phyloP scores from a whole-genome alignment of 1,284 basidiomycete species.

The Ustanciosporium gigantosporum region DNA sequence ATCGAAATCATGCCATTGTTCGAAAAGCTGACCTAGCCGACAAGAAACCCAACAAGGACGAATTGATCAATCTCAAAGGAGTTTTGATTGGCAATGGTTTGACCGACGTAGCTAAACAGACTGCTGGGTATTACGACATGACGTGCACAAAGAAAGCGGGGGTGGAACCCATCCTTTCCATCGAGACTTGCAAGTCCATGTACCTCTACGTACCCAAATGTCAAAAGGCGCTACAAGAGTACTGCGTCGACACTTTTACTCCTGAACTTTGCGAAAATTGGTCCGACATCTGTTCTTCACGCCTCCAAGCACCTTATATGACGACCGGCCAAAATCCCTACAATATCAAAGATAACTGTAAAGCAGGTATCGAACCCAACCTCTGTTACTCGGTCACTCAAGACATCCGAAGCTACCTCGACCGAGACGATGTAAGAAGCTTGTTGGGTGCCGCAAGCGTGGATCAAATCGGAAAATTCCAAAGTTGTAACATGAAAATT shows the following conservation, averaged over 20 bases:
- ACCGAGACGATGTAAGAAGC: slow-evolving; percentile 46
- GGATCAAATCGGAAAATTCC: slow-evolving; percentile 44
- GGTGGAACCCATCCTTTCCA: slow-evolving; percentile 32
- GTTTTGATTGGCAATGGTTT: slow-evolving; percentile 75
- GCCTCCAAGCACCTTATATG: slow-evolving; percentile 35
- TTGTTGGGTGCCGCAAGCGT: slow-evolving; percentile 42
- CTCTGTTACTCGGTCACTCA: slow-evolving; percentile 47
- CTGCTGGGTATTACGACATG: slow-evolving; percentile 47
- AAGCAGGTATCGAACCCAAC: slow-evolving; percentile 33
- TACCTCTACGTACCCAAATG: slow-evolving; percentile 23
- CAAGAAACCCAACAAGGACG: slow-evolving; percentile 64
- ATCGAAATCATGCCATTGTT: slow-evolving; percentile 69
- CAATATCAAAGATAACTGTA: slow-evolving; percentile 51
- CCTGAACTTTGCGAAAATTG: slow-evolving; percentile 19
- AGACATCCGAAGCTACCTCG: slow-evolving; percentile 48
- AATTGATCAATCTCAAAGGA: slow-evolving; percentile 73
- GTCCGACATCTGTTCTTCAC: slow-evolving; percentile 23
- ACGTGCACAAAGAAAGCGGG: slow-evolving; percentile 42
- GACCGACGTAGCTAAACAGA: slow-evolving; percentile 60
- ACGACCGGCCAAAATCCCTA: slow-evolving; percentile 51
- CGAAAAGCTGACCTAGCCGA: slow-evolving; percentile 65
- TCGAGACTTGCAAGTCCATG: slow-evolving; percentile 45
- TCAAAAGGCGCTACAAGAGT: slow-evolving; percentile 7
- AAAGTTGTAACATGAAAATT: slow-evolving; percentile 39
- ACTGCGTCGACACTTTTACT: slow-evolving; percentile 34